phyloP scores from a whole-genome alignment of 805 yeast species.

The Clavispora asparagi region DNA sequence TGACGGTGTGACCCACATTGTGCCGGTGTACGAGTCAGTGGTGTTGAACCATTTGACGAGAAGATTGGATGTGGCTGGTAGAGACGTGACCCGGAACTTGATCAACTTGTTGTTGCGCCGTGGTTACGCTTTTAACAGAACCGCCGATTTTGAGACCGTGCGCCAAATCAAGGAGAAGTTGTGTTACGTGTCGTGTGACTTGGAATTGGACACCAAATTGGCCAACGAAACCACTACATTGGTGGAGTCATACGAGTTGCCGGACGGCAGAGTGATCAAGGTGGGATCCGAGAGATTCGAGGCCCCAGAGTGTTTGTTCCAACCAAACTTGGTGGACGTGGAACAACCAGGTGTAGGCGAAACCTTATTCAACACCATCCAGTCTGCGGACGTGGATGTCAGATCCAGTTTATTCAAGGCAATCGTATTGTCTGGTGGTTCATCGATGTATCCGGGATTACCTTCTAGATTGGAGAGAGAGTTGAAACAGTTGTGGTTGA shows the following conservation, averaged over 20 bases:
- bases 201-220: slow-evolving; percentile 80
- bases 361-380: slow-evolving; percentile 83
- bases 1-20: slow-evolving; percentile 97
- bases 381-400: slow-evolving; percentile 90
- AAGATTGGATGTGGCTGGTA: slow-evolving; percentile 94
- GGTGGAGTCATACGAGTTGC: slow-evolving; percentile 87
- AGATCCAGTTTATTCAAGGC: slow-evolving; percentile 86
- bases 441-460: slow-evolving; percentile 97
- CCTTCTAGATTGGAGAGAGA: slow-evolving; percentile 95
- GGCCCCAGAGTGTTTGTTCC: slow-evolving; percentile 96
- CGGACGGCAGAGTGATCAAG: slow-evolving; percentile 92
- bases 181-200: slow-evolving; percentile 92
- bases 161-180: slow-evolving; percentile 95
- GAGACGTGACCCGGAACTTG: slow-evolving; percentile 96
- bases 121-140: slow-evolving; percentile 96
- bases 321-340: slow-evolving; percentile 89
- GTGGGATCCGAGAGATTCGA: slow-evolving; percentile 94
- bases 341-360: slow-evolving; percentile 98
- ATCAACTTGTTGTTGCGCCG: slow-evolving; percentile 87
- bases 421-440: slow-evolving; percentile 94
- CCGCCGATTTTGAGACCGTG: slow-evolving; percentile 98
- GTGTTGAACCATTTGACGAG: slow-evolving; percentile 92
- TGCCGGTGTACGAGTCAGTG: slow-evolving; percentile 95
- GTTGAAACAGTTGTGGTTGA: slow-evolving; percentile 92
- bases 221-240: slow-evolving; percentile 94